Conservation (phyloP, 306 rosid genomes). For the Fagus crenata region DNA sequence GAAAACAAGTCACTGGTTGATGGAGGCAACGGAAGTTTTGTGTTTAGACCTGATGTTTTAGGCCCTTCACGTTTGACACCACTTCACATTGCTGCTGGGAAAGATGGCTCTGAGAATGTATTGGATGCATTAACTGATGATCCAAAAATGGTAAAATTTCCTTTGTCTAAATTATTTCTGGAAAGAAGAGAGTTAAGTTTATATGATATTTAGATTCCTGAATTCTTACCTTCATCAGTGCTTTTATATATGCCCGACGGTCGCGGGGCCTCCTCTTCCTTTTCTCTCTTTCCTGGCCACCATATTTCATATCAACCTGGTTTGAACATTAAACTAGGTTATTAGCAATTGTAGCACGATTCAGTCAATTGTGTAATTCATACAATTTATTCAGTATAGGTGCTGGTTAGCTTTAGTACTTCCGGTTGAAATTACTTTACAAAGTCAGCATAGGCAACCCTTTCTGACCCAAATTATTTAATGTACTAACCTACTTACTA, state of each 20-base stretch:
- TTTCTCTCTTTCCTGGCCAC: not conserved
- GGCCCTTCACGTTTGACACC: conserved; percentile 91
- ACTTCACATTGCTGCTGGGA: conserved; percentile 86
- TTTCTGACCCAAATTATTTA: not conserved
- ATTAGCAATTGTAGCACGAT: not conserved
- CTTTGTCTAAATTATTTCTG: conserved; percentile 16
- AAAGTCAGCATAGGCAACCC: not conserved
- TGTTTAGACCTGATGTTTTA: conserved; percentile 72
- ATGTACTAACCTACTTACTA: not conserved
- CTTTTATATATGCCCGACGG: not conserved
- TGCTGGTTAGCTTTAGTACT: not conserved
- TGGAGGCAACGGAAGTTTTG: conserved; percentile 39
- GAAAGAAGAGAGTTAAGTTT: conserved; percentile 3
- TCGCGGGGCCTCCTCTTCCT: no score
- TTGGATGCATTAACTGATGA: conserved; percentile 84
- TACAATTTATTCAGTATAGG: not conserved
- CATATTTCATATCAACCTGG: not conserved
- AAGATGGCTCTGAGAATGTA: conserved; percentile 72
- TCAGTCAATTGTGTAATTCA: not conserved
- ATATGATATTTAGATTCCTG: not conserved
- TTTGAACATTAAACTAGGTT: not conserved
- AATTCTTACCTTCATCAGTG: not conserved
- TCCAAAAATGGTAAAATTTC: conserved; percentile 64
- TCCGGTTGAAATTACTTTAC: not conserved
- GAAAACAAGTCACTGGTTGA: conserved; percentile 41